Conservation (phyloP, 2,329 filamentous ascomycete genomes). For the Zasmidium angulare region DNA sequence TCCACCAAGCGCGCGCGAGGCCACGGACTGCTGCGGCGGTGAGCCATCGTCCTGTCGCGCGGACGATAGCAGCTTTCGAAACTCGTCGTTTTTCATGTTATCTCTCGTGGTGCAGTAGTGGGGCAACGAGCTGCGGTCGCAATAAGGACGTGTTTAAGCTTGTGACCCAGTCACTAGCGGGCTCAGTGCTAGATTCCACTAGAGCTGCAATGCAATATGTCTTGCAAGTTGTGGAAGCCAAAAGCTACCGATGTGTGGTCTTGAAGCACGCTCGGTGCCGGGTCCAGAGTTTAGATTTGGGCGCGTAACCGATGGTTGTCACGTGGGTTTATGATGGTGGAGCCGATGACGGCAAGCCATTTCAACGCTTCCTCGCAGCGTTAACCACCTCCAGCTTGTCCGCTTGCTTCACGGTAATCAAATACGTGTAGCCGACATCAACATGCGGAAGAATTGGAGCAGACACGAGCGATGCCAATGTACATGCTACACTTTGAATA, state of each 20-base stretch:
- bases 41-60: constrained; percentile 38
- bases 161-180: constrained; percentile 2
- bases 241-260: background rate
- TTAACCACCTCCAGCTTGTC: too few relatives aligned
- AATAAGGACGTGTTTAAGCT: constrained; percentile 1
- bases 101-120: background rate
- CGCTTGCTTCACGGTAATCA: too few relatives aligned
- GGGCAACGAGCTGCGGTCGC: background rate
- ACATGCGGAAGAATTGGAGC: too few relatives aligned
- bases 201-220: background rate
- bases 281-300: too few relatives aligned
- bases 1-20: constrained; percentile 35
- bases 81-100: constrained; percentile 92
- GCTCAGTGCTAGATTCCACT: background rate
- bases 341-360: background rate
- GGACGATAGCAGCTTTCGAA: constrained; percentile 71
- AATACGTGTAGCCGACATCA: too few relatives aligned
- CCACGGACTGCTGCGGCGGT: constrained; percentile 32
- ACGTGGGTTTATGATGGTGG: background rate
- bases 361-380: too few relatives aligned
- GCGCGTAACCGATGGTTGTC: too few relatives aligned
- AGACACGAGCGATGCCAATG: too few relatives aligned
- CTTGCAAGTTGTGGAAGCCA: background rate
- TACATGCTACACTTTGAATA: too few relatives aligned
- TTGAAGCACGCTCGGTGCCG: too few relatives aligned